Base-by-base conservation (phyloP, 192 early-diverging fungal genomes). In the Coemansia sp. region DNA sequence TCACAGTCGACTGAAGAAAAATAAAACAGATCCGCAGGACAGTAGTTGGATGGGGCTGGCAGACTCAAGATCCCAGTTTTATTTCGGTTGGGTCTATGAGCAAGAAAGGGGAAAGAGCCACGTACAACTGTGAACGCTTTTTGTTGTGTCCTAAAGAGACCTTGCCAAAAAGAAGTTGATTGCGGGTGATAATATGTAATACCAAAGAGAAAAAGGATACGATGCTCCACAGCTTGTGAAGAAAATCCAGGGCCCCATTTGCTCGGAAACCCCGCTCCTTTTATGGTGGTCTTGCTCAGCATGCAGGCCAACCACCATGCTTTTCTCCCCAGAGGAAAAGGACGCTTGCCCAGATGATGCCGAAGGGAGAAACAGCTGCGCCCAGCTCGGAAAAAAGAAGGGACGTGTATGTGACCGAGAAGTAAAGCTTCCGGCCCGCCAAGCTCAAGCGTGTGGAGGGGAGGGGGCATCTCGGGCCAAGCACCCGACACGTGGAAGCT, bases 401-500 rank as follows among this genome's bases (percentile, higher is more conserved):
- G 14, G 21, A 59, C 15, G 21, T 29, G 47, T 25, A 24, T 35
- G 59, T 49, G 43, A 49, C 59, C 59, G 47, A 61, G 59, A 61
- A 61, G 32, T 37, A 60, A 17, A 48, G 59, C 59, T 19, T 47
- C 59, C 59, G 59, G 29, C 29, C 59, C 29, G 48, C 25, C 17
- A 19, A 27, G 9, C 22, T 23, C n/a, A 47, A 61, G n/a, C 25
- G 29, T 60, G 43, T 61, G 41, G 25, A 23, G 43, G 59, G 43
- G 59, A 47, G 27, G 59, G 25, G 37, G 32, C 37, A 27, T 14
- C 47, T 49, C 59, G 59, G 59, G 45, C 59, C 59, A 35, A 32
- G 54, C 54, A 56, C 54, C 54, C 59, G 6, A 61, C 59, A 61
- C 43, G 59, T 61, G 47, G 54, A 56, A 56, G 14, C n/a, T 29